phyloP scores from a whole-genome alignment of 2,329 filamentous ascomycete genomes.

The Gaeumannomyces sp. region DNA sequence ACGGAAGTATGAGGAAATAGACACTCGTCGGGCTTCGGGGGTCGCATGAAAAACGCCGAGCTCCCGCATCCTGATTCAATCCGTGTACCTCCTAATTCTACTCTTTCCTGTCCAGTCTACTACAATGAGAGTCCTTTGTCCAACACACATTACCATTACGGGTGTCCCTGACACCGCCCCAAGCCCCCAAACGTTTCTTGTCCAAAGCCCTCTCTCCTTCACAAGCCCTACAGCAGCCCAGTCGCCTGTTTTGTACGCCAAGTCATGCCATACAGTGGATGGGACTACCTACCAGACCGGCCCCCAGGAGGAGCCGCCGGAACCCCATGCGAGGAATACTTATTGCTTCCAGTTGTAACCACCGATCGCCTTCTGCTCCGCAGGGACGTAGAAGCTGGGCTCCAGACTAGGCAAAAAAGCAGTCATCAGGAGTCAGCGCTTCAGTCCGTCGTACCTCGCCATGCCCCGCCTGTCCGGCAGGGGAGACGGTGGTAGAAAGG shows the following conservation, averaged over 20 bases:
- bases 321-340: not conserved
- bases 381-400: not conserved
- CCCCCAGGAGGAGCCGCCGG: no score
- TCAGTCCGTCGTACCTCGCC: no score
- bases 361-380: not conserved
- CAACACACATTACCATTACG: not conserved
- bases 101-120: not conserved
- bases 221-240: not conserved
- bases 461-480: no score
- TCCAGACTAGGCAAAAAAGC: not conserved
- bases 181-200: not conserved
- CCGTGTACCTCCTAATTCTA: not conserved
- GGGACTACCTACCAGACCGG: no score
- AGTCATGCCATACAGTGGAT: no score
- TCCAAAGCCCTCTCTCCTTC: not conserved
- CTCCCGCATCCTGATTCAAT: not conserved
- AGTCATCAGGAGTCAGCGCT: not conserved
- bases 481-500: not conserved
- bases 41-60: no score
- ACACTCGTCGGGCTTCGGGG: no score
- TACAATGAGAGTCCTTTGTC: not conserved
- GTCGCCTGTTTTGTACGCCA: not conserved
- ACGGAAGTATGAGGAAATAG: no score
- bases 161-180: not conserved
- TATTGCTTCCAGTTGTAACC: constrained; percentile 6